Evolutionary conservation across 192 early-diverging fungal species (phyloP), one percentile per base, ranked within the genome.

Genomic region (Coemansia aciculifera): DNA sequence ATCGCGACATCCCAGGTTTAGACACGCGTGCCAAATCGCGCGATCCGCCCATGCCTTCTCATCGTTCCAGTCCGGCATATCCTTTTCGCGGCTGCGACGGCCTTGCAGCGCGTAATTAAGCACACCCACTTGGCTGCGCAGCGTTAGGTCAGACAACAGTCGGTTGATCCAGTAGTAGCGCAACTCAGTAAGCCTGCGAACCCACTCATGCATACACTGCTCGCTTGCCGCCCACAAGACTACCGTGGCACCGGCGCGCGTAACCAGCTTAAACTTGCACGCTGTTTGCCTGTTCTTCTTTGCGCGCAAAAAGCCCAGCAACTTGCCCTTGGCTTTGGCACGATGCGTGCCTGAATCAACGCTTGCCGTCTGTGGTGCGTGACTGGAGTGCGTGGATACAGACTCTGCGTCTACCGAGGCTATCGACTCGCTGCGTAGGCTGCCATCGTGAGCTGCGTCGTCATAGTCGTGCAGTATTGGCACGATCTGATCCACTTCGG

Each of bases 161-260:
- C 83, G 72, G 57, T 71, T 64, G 10, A 62, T 62, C 83, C 83
- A 84, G 72, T 84, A 84, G 43, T 44, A 21, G 5, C 75, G 78
- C 54, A 84, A 61, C 59, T 67, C 69, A 11, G 62, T 57, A 8
- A 84, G 77, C 29, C 78, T 69, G 21, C 48, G 69, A 31, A 78
- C 73, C 83, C 83, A 84, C 57, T 77, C 78, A n/a, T 64, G 60
- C 75, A 73, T 74, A n/a, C 75, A 75, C 32, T 29, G 42, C 46
- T 71, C 66, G 59, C 65, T 77, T 0, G 78, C 66, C 2, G 78
- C 72, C 75, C 78, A 77, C 63, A 84, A 57, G 7, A 71, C 67
- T 9, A 80, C 72, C 0, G 67, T 54, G 3, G 72, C 69, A 32
- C 75, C 78, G 6, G 68, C 60, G 3, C 70, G 68, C 42, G 78